Percentiles rank a stretch among this genome's conserved stretches.
Evolutionary conservation across 768 basidiomycete genomes (phyloP).

Genomic region (Lenzites betulinus): DNA sequence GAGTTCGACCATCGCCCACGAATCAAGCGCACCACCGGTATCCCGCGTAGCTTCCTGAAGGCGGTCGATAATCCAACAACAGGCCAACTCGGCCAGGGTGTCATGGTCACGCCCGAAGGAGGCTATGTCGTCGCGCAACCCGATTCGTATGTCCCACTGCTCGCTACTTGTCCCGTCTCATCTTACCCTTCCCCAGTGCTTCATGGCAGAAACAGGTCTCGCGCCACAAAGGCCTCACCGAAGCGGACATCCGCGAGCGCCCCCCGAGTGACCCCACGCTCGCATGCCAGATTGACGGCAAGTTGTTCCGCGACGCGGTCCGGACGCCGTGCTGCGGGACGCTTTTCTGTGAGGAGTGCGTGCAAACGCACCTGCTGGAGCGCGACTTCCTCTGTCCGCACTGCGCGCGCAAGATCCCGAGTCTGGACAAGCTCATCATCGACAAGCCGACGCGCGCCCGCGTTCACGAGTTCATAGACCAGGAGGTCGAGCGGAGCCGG

Average conservation of each 20-base stretch:
- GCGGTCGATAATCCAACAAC: conserved; percentile 86
- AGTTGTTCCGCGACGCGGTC: conserved; percentile 91
- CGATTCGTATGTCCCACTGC: conserved; percentile 70
- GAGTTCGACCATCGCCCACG: conserved; percentile 93
- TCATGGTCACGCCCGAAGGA: conserved; percentile 99
- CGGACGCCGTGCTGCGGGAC: conserved; percentile 94
- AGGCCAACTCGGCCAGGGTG: conserved; percentile 74
- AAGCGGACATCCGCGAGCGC: conserved; percentile 86
- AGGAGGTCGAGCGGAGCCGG: conserved; percentile 74
- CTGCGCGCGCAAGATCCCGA: conserved; percentile 85
- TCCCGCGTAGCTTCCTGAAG: conserved; percentile 96
- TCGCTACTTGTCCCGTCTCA: not conserved
- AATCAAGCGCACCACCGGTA: conserved; percentile 97
- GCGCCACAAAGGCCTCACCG: conserved; percentile 77
- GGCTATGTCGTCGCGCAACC: conserved; percentile 97
- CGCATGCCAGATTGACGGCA: conserved; percentile 89
- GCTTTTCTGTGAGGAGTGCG: conserved; percentile 94
- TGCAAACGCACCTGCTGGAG: conserved; percentile 91
- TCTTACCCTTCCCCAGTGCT: conserved; percentile 48
- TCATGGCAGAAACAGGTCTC: conserved; percentile 94
- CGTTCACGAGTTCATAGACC: conserved; percentile 82
- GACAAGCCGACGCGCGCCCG: conserved; percentile 80
- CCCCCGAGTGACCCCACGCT: conserved; percentile 77
- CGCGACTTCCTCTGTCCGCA: conserved; percentile 93
- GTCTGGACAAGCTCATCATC: conserved; percentile 80